Evolutionary conservation across 78 protist genomes (phyloP), one percentile per base, ranked within the genome.

Genomic region (Bigelowiella natans): DNA sequence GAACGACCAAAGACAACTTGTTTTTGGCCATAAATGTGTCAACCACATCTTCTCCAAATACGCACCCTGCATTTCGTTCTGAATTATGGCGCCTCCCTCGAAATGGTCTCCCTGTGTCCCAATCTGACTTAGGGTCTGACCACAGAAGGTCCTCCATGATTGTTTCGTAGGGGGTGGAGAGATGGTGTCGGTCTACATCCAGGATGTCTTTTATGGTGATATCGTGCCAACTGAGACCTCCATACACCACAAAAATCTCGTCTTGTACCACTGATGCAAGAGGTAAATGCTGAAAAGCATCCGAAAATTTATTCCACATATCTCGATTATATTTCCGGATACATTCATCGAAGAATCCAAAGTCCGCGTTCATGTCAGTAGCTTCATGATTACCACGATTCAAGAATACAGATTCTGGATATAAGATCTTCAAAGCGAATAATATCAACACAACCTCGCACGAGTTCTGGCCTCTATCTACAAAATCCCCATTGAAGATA

Each of bases 401-500:
- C 34, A 51, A 18, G 18, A 51, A 51, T 51, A 51, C 73, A 18
- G 73, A 7, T 18, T 7, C 7, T 18, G 73, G 73, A 51, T 51
- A 51, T 51, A 51, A 18, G 7, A 51, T 51, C 73, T 51, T 51
- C 34, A 51, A 51, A 7, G 73, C 73, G 34, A 51, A 51, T 51
- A 51, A 18, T 26, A 18, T 51, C 34, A 51, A 51, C 7, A 51
- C 73, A 7, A 51, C 73, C 73, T 51, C 73, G 73, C 73, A 51
- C 3, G 89, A 88, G 11, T 88, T 2, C 11, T 88, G 2, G 82
- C 89, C 89, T 26, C 89, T 7, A 88, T 88, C 89, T 18, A 88
- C 89, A 28, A 88, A 51, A 30, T 88, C 89, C 11, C 89, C 89
- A 30, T 88, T 88, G 29, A 88, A 88, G 51, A 88, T 2, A 28